Evolutionary conservation across 768 basidiomycete species (phyloP).

Genomic region (Hydnum rufescens): DNA sequence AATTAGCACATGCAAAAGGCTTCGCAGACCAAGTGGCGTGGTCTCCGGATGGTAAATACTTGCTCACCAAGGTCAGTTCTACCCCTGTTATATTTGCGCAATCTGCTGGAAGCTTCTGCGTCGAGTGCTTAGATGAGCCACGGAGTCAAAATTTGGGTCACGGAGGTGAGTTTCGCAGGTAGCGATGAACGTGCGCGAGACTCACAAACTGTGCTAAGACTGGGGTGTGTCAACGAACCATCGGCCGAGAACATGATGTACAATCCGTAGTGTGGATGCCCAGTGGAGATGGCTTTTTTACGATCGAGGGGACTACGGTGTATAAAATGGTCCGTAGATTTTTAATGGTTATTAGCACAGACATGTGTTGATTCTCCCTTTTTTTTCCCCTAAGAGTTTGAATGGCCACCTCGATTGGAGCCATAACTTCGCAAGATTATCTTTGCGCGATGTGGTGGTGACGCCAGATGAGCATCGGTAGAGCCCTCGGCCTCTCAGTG

Average conservation of each 20-base stretch:
- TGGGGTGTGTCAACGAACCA: constrained; percentile 46
- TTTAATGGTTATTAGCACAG: background rate
- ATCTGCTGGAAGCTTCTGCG: too few relatives aligned
- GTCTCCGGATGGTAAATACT: constrained; percentile 41
- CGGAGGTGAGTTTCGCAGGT: constrained; percentile 18
- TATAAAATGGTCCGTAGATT: constrained; percentile 3
- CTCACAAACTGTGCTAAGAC: too few relatives aligned
- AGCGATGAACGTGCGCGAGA: too few relatives aligned
- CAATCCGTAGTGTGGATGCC: constrained; percentile 55
- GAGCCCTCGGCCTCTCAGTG: background rate
- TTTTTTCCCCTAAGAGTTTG: constrained; percentile 26
- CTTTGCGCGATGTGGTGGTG: constrained; percentile 49
- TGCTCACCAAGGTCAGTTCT: constrained; percentile 59
- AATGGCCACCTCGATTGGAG: constrained; percentile 37
- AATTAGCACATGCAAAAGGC: constrained; percentile 42
- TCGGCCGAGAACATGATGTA: constrained; percentile 33
- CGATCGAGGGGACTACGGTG: constrained; percentile 44
- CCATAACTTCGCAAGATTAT: constrained; percentile 40
- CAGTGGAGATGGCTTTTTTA: constrained; percentile 43
- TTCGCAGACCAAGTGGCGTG: constrained; percentile 64
- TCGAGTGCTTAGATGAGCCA: too few relatives aligned
- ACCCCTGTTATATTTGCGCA: too few relatives aligned
- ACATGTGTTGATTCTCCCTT: background rate
- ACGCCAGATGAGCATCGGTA: constrained; percentile 39
- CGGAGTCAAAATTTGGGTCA: constrained; percentile 51